Conservation (phyloP, 2,329 filamentous ascomycete species). For the Colletotrichum sublineola region DNA sequence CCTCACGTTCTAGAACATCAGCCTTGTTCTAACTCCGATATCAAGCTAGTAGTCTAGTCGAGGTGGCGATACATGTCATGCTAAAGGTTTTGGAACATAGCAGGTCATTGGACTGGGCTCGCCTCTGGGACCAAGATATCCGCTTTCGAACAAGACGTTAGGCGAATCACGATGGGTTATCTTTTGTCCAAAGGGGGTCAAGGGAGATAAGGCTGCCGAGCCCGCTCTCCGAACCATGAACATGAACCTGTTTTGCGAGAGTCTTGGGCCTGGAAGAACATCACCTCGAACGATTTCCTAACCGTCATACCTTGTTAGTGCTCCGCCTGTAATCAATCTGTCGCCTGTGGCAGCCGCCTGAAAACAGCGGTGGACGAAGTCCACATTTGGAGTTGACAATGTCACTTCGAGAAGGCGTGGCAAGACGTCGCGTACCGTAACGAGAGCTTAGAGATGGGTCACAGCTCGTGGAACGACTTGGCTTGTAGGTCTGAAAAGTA, state of each 20-base stretch:
- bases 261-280: not conserved
- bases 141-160: too few species aligned
- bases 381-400: not conserved
- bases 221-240: too few species aligned
- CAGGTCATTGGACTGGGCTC: too few species aligned
- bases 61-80: not conserved
- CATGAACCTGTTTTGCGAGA: not conserved
- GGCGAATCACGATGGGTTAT: not conserved
- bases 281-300: not conserved
- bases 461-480: not conserved
- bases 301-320: too few species aligned
- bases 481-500: too few species aligned
- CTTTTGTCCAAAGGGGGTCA: not conserved
- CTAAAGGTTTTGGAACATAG: too few species aligned
- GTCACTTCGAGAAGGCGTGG: not conserved
- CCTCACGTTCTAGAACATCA: not conserved
- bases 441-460: too few species aligned
- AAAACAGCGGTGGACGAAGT: not conserved
- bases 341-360: not conserved
- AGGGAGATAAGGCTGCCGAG: too few species aligned
- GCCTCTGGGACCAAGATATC: not conserved
- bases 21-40: not conserved
- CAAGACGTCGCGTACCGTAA: not conserved
- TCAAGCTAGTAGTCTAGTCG: not conserved
- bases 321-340: slow-evolving; percentile 1